phyloP scores from a whole-genome alignment of 1,139 yeast genomes.

The Zygotorulaspora mrakii region DNA sequence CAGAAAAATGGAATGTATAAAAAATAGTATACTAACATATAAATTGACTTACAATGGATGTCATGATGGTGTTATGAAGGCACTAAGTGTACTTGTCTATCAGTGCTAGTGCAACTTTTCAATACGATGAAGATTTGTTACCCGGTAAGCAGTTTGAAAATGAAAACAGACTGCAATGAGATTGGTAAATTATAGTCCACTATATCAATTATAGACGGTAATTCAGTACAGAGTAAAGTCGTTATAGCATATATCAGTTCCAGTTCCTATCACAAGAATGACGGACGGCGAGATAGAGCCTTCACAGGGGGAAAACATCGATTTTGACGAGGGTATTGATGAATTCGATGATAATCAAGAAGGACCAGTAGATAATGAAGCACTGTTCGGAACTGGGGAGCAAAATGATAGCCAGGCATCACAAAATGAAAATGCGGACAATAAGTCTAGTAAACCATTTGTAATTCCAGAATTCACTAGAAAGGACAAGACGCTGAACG shows the following conservation, averaged over 20 bases:
- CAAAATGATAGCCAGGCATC: conserved; percentile 19
- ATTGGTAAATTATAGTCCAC: too few species aligned
- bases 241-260: too few species aligned
- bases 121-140: too few species aligned
- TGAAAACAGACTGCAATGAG: too few species aligned
- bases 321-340: conserved; percentile 40
- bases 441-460: conserved; percentile 38
- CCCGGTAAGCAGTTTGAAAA: too few species aligned
- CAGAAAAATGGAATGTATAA: conserved; percentile 28
- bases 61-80: too few species aligned
- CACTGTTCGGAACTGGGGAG: conserved; percentile 27
- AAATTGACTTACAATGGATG: too few species aligned
- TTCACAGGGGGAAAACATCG: conserved; percentile 25
- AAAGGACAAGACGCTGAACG: conserved; percentile 83
- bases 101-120: too few species aligned
- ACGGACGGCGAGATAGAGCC: conserved; percentile 17
- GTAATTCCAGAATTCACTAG: conserved; percentile 70
- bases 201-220: too few species aligned
- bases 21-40: conserved; percentile 1
- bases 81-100: too few species aligned
- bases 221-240: background rate
- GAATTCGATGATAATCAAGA: conserved; percentile 44
- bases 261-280: too few species aligned
- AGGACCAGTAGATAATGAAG: conserved; percentile 36
- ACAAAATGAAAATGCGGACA: conserved; percentile 24